Evolutionary conservation across 2,329 filamentous ascomycete species (phyloP).

Genomic region (Apiospora phragmitis): DNA sequence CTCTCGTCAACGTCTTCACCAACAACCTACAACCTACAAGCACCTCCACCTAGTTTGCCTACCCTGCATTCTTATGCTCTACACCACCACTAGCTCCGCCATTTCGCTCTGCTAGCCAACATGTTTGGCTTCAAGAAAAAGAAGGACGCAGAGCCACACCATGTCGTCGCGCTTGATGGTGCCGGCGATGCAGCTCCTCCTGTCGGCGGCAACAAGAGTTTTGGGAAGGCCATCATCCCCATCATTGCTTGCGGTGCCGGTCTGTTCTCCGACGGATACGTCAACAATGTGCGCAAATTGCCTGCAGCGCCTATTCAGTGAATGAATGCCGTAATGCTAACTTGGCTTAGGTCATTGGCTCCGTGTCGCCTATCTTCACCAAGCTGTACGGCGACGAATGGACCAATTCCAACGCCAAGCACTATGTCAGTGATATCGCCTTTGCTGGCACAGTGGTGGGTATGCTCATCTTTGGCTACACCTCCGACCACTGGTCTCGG

Average conservation of each 20-base stretch:
- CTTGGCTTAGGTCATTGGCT: constrained; percentile 71
- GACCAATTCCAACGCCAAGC: constrained; percentile 64
- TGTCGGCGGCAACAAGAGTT: constrained; percentile 29
- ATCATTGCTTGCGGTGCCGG: constrained; percentile 88
- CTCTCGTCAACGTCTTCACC: neutral
- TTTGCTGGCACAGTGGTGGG: constrained; percentile 84
- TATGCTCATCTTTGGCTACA: constrained; percentile 77
- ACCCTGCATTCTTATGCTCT: neutral
- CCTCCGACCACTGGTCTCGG: constrained; percentile 81
- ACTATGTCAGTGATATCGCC: constrained; percentile 78
- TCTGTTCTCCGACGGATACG: constrained; percentile 88
- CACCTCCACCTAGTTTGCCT: neutral
- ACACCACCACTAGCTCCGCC: neutral
- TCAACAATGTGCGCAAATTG: constrained; percentile 69
- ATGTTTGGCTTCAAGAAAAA: neutral
- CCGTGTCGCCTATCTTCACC: constrained; percentile 75
- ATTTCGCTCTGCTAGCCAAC: neutral
- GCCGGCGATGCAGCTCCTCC: constrained; percentile 6
- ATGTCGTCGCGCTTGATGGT: neutral
- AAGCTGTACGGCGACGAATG: constrained; percentile 71
- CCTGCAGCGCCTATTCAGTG: neutral
- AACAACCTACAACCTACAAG: neutral
- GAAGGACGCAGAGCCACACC: neutral
- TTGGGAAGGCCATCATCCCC: constrained; percentile 50
- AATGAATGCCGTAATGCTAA: neutral